Evolutionary conservation across 2,329 filamentous ascomycete genomes (phyloP), one percentile per base, ranked within the genome.

Genomic region (Penicillium sp.): DNA sequence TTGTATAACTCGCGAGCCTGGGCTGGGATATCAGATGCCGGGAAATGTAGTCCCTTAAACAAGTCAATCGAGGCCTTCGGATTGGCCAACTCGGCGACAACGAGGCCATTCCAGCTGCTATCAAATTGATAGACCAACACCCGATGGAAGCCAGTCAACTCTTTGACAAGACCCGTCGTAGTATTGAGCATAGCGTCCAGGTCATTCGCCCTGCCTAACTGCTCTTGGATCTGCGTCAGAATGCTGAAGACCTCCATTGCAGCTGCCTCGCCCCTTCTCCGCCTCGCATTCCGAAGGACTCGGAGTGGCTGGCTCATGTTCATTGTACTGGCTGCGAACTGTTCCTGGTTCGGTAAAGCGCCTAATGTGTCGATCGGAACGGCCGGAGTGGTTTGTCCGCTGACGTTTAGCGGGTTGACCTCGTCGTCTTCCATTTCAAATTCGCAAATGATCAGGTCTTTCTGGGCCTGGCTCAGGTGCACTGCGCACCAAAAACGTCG

Each of bases 81-180:
- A 65, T 95, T 88, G 7, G 95, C 87, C 9, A 95, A 74, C 66
- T 95, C 90, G 0, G 89, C 89, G 4, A 95, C 89, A 1, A 95
- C 89, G 48, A 87, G 84, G 15, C 89, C 90, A 60, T 95, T 95
- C 76, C 86, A 93, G 1, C 78, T 70, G 4, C 83, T 76, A 66
- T 95, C 90, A 56, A 95, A 95, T 66, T 95, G 89, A 62, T 95
- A 95, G 1, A 95, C 80, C 88, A 95, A 91, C 42, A 95, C 88
- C 10, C 90, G 86, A 64, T 95, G 90, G 56, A 95, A 95, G 0
- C 90, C 89, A 0, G 89, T 95, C 42, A 95, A 67, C 63, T 95
- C 90, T 64, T 95, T 95, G 29, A 95, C 82, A 6, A 95, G 86
- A 0, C 89, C 89, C 0, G 92, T 87, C 3, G 93, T 71, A 5